Evolutionary conservation across 176 grass and related monocot genomes (phyloP), one percentile per base, ranked within the genome.

Genomic region (Carex kokanica): DNA sequence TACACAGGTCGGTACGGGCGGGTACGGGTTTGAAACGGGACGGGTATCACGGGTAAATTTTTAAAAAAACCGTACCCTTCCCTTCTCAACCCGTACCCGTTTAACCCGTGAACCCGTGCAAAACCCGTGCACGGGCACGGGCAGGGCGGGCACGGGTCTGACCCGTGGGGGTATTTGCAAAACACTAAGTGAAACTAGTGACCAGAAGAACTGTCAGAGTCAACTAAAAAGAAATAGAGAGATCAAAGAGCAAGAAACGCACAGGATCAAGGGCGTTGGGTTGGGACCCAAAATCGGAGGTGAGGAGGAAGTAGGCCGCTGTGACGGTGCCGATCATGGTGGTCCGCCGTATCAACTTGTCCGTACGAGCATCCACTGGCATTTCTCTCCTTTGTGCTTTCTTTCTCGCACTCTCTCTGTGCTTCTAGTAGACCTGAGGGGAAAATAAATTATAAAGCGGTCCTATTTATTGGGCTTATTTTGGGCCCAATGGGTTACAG

Each of bases 241-340:
- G 29, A 25, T 8, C 27, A n/a, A 31, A 60, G 40, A 68, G 15
- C 6, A 55, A n/a, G 16, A 73, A 15, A 60, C 55, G 38, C 20
- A 89, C 87, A 24, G 87, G 83, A 18, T 77, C 79, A 81, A 81
- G 88, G 40, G 84, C 90, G 74, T 86, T 80, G 72, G 81, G 86
- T 18, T 23, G 25, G 77, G 87, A 84, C 32, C 83, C 87, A 57
- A 91, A 88, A 45, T 91, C 91, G 83, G 85, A 79, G 29, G 82
- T 84, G 83, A 95, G 88, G 79, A 95, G 87, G 79, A 95, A 78
- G 80, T 84, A 95, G 32, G 90, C 83, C 18, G 88, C 88, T 20
- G 86, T 91, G 77, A 49, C 89, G 54, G 85, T 83, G 63, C 87
- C 87, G 64, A 93, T 43, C 93, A 93, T 97, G 75, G 81, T 45